Percentiles rank a stretch among this genome's conserved stretches.
These are phyloP conservation scores for Vitis riparia DNA, from an alignment of 164 flowering plant species.

Conservation along the genomic window DNA sequence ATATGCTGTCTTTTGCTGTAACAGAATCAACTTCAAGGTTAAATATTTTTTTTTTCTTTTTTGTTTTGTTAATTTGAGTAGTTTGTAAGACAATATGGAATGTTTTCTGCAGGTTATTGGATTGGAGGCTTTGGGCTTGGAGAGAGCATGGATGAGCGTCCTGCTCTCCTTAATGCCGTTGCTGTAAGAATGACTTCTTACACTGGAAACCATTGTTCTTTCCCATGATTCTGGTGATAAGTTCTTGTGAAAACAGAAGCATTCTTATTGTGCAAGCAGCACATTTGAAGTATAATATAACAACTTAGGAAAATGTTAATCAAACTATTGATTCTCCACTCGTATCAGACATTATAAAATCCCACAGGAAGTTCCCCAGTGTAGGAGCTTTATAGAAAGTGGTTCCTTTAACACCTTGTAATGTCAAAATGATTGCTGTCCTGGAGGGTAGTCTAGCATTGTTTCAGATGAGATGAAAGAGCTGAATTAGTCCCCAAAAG, in stretches of 20 bases:
- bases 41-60: not conserved
- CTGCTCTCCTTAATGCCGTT: constrained; percentile 64
- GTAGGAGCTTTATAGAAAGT: too few species aligned
- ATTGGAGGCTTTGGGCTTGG: constrained; percentile 97
- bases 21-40: not conserved
- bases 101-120: constrained; percentile 63
- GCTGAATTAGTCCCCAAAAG: too few species aligned
- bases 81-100: not conserved
- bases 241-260: not conserved
- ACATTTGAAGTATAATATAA: not conserved
- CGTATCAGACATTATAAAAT: too few species aligned
- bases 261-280: not conserved
- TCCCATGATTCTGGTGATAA: not conserved
- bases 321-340: not conserved
- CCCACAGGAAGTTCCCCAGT: too few species aligned
- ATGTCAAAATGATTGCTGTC: too few species aligned
- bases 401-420: too few species aligned
- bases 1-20: not conserved
- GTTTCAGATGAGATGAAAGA: too few species aligned
- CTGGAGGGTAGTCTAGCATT: too few species aligned
- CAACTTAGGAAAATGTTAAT: not conserved
- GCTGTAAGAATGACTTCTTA: constrained; percentile 37
- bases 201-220: not conserved
- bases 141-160: constrained; percentile 74
- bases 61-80: not conserved